Evolutionary conservation across 805 yeast genomes (phyloP), one percentile per base, ranked within the genome.

Genomic region (Yarrowia sp.): DNA sequence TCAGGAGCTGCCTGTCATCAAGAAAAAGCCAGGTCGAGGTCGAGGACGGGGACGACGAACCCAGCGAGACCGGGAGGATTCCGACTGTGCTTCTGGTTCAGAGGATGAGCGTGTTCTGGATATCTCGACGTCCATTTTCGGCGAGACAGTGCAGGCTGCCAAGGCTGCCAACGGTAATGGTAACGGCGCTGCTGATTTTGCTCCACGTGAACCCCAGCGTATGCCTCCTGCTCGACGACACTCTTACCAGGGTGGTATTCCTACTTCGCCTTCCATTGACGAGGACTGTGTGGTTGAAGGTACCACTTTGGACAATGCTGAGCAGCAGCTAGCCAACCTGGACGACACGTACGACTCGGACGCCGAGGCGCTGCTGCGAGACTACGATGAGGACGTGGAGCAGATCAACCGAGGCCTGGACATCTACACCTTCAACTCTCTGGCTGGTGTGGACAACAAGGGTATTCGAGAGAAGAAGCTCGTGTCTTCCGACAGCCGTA

Each of bases 391-490:
- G 24, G 61, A 54, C 35, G 46, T 36, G 24, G 61, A 54, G 16
- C 61, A 54, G 8, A 36, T 54, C 46, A 54, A 36, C 35, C 44
- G 46, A 5, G 44, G 46, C 11, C 35, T 58, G 19, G 51, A 43
- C 22, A 43, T 58, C 33, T 58, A 74, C 61, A 70, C 96, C 0
- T 93, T 92, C 77, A 93, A 92, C 74, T 85, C 90, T 71, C 81
- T 96, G 71, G 96, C 97, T 0, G 97, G 98, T 30, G 88, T 82
- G 65, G 96, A 90, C 30, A 93, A 93, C 72, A 76, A 79, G 41
- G 98, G 98, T 62, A 82, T 93, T 21, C 79, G 96, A 65, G 97
- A 92, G 66, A 85, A 83, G 71, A 93, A 93, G 77, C 84, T 85
- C 64, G 84, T 85, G 62, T 90, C 97, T 9, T 81, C 86, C 0